Base-by-base conservation (phyloP, 2,329 filamentous ascomycete genomes). In the Alternaria brassicae region DNA sequence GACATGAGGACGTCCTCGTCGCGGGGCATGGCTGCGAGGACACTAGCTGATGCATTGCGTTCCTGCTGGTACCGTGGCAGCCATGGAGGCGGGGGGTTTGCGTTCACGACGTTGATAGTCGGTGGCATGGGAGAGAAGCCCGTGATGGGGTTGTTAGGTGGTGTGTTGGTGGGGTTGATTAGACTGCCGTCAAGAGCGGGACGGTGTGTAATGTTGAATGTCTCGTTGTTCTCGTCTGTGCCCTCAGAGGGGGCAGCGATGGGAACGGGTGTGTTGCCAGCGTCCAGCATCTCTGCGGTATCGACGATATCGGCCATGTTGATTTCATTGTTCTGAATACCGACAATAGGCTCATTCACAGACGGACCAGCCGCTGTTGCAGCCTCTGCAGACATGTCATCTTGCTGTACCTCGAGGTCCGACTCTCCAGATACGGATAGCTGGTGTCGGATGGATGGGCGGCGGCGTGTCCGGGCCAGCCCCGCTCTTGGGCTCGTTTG, bases 1-100 rank as follows among this genome's bases (percentile, higher is more conserved):
- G 95, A 97, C 94, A 99, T 97, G 64, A 99, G 84, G 2, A 99
- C 95, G 72, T 99, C 95, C 78, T 99, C 95, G 71, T 99, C 95
- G 50, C 95, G 88, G 9, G 95, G 95, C 91, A 98, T 96, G 10
- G 93, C 90, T 27, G 93, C 91, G 30, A 97, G 82, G 69, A 96
- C 89, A 67, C 90, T 89, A 15, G 83, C 79, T 40, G 91, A 87
- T 12, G 70, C 73, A 52, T 89, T 88, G 36, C 90, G 89, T 69
- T 96, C 91, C 50, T 92, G 86, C 25, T 93, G 85, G 72, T 94
- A 95, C 57, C 91, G 87, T 39, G 92, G 89, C 58, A 95, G 89
- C 60, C 87, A 90, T 17, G 90, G 86, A n/a, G 87, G 86, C n/a
- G 92, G 90, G 60, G 92, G 91, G 49, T 91, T 86, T n/a, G 88